Evolutionary conservation across 805 yeast genomes (phyloP), one percentile per base, ranked within the genome.

Genomic region (Blastobotrys attinorum): DNA sequence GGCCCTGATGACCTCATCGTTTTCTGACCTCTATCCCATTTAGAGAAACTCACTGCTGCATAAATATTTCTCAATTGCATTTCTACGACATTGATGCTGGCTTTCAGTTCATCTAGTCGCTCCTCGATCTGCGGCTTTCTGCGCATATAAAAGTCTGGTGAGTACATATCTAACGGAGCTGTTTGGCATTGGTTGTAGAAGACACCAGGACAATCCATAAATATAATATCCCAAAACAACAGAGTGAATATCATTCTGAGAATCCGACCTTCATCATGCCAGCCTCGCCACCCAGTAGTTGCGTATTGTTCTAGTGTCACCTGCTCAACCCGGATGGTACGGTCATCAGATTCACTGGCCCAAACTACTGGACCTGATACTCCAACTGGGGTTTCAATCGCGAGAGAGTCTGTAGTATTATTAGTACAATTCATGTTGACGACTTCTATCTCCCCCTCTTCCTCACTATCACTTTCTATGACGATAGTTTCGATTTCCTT

Each of bases 261-360:
- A 20, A 60, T 51, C 4, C 66, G 53, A 37, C 57, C 57, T 40
- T 65, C 70, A 21, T 55, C 58, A 46, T 65, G 69, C 21, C 57
- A 59, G 5, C 69, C 69, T 15, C 44, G 32, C 56, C 58, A 65
- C 2, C 62, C 65, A 4, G 37, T 45, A 2, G 32, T 31, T 18
- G 18, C 45, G 46, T 65, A 65, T 31, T 61, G 49, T 6, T 43
- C 36, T 17, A 63, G 47, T 4, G 67, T 65, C n/a, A 55, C 48
- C 31, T 55, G 55, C 45, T 65, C 70, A 2, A 65, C 70, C 3
- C 59, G 47, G 3, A 51, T 44, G 4, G 46, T 51, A 13, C 35
- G 22, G 11, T 27, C 47, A 6, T 47, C 29, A 7, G 11, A 7
- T 11, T 25, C 29, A 11, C 29, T 25, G 29, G 29, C 29, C 29